Evolutionary conservation across 140 eudicot species (phyloP).

Genomic region (Anethum foeniculum): DNA sequence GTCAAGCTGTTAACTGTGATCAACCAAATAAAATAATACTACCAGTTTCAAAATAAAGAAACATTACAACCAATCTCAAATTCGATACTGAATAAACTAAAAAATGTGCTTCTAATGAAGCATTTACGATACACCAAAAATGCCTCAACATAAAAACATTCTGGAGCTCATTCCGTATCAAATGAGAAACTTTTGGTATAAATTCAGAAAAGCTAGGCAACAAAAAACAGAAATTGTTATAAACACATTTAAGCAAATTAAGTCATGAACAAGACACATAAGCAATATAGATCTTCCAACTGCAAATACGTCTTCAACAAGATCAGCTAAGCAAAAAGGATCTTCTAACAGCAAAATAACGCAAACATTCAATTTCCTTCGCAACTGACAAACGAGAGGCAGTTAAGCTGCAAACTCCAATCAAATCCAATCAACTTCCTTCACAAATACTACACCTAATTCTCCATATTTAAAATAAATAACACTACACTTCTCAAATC

Average conservation of each 20-base stretch:
- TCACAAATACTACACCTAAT: background rate
- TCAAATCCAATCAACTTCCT: background rate
- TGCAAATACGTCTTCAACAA: background rate
- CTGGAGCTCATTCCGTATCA: background rate
- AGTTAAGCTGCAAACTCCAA: background rate
- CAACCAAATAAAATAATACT: background rate
- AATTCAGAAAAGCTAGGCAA: background rate
- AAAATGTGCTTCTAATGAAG: background rate
- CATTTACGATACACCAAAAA: background rate
- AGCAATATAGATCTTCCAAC: background rate
- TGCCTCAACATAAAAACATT: background rate
- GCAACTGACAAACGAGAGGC: background rate
- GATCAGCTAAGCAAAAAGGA: background rate
- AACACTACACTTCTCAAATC: background rate
- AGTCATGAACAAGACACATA: background rate
- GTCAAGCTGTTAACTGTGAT: background rate
- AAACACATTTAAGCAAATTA: background rate
- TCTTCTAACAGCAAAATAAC: background rate
- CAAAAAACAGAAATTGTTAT: too few species aligned
- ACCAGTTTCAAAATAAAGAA: background rate
- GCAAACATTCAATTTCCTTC: too few species aligned
- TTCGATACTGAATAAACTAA: background rate
- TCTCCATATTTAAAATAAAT: background rate
- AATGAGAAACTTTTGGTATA: background rate
- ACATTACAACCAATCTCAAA: background rate